Percentiles rank a stretch among this genome's conserved stretches.
Evolutionary conservation across 768 basidiomycete genomes (phyloP).

Genomic region (Amylocystis lapponica): DNA sequence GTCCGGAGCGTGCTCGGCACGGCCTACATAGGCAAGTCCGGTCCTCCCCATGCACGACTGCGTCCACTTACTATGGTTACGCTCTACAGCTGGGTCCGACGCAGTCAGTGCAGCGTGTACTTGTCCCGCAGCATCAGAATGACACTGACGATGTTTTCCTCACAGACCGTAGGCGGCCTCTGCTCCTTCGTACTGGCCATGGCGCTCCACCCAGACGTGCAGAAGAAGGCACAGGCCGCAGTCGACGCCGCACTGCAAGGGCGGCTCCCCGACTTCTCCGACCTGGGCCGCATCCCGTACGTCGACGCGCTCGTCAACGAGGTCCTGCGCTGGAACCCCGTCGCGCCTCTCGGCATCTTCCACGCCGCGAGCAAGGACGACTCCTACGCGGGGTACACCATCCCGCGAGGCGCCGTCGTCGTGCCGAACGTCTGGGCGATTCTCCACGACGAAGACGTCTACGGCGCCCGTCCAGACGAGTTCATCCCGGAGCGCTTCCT

Average conservation of each 20-base stretch:
- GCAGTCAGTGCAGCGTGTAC: too few species aligned
- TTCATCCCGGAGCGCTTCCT: slow-evolving; percentile 9
- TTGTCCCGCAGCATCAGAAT: too few species aligned
- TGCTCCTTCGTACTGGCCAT: slow-evolving; percentile 17
- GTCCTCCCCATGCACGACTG: too few species aligned
- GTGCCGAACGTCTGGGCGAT: slow-evolving; percentile 12
- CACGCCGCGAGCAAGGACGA: slow-evolving; percentile 10
- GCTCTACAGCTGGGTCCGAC: too few species aligned
- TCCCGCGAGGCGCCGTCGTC: slow-evolving; percentile 11
- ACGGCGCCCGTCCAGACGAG: background rate
- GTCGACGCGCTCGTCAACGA: slow-evolving; percentile 14
- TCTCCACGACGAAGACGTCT: background rate
- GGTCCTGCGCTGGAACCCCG: slow-evolving; percentile 20
- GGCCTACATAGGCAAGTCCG: too few species aligned
- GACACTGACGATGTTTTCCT: too few species aligned
- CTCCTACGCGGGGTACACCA: slow-evolving; percentile 13
- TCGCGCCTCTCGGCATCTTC: slow-evolving; percentile 20
- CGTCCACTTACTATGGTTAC: too few species aligned
- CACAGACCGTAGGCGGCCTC: too few species aligned
- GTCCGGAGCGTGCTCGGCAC: too few species aligned
- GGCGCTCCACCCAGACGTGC: slow-evolving; percentile 16
- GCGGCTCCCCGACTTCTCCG: slow-evolving; percentile 15
- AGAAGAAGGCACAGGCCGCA: slow-evolving; percentile 19
- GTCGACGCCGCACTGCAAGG: slow-evolving; percentile 15
- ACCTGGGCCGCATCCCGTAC: slow-evolving; percentile 12